Percentiles rank a stretch among this genome's conserved stretches.
Evolutionary conservation across 176 grass and related monocot genomes (phyloP).

Genomic region (Oryza meridionalis): DNA sequence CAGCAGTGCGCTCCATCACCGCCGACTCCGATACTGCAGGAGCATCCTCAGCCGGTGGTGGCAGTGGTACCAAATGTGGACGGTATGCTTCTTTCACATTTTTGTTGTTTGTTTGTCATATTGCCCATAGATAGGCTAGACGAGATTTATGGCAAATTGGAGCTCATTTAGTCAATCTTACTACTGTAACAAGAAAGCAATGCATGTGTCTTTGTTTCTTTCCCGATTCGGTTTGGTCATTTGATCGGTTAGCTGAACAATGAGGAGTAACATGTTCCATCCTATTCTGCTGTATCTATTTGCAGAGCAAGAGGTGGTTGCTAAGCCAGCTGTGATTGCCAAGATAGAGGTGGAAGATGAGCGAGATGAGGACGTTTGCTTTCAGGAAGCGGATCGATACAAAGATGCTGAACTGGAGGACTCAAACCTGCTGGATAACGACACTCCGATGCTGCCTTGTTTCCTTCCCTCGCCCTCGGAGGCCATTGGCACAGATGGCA

Average conservation of each 20-base stretch:
- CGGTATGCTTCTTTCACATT: constrained; percentile 48
- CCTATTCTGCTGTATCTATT: constrained; percentile 39
- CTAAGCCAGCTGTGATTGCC: constrained; percentile 10
- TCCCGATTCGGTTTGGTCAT: constrained; percentile 18
- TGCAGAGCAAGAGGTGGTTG: constrained; percentile 41
- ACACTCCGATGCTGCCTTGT: constrained; percentile 50
- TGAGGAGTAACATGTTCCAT: constrained; percentile 39
- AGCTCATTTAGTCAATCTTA: constrained; percentile 32
- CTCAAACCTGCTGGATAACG: constrained; percentile 42
- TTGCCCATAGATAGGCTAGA: constrained; percentile 30
- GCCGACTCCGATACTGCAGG: constrained; percentile 28
- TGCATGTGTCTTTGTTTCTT: constrained; percentile 31
- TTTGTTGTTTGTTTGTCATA: constrained; percentile 40
- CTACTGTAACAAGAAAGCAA: constrained; percentile 21
- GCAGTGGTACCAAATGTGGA: constrained; percentile 49
- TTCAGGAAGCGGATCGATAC: constrained; percentile 34
- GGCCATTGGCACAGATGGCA: constrained; percentile 55
- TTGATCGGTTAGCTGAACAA: constrained; percentile 21
- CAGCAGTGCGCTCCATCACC: not conserved
- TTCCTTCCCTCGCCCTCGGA: constrained; percentile 52
- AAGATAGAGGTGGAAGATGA: constrained; percentile 46
- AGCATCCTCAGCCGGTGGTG: constrained; percentile 31
- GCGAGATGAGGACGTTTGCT: constrained; percentile 38
- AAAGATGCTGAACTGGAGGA: constrained; percentile 40
- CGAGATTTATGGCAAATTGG: constrained; percentile 36